phyloP scores from a whole-genome alignment of 495 filamentous ascomycete genomes.

The Immersiella caudata region DNA sequence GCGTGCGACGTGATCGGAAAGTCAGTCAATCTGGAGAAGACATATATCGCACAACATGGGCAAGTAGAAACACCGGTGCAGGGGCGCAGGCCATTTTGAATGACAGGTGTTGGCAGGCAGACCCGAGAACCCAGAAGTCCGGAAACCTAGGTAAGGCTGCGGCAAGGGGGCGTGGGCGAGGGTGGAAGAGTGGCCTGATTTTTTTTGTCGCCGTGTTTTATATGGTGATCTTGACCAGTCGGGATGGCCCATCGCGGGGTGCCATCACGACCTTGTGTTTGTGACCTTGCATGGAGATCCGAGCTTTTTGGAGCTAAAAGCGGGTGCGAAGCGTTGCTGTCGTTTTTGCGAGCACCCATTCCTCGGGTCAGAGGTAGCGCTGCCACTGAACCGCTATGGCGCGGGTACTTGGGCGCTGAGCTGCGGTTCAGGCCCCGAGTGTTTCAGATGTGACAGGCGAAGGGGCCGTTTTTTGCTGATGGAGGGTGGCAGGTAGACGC shows the following conservation, averaged over 20 bases:
- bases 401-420: background rate
- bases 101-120: background rate
- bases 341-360: background rate
- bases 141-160: slow-evolving; percentile 5
- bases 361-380: background rate
- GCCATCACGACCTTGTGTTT: background rate
- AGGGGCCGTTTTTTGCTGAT: slow-evolving; percentile 12
- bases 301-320: background rate
- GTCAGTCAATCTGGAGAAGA: background rate
- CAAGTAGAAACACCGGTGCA: too few relatives aligned
- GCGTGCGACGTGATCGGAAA: background rate
- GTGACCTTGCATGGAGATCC: background rate
- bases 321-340: background rate
- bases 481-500: slow-evolving; percentile 4
- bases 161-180: slow-evolving; percentile 4
- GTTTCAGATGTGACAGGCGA: slow-evolving; percentile 11
- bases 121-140: background rate
- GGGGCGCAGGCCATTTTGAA: background rate
- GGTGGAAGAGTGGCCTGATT: slow-evolving; percentile 14
- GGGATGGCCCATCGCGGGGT: background rate
- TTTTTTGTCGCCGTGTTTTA: slow-evolving; percentile 6
- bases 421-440: background rate
- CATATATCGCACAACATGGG: background rate
- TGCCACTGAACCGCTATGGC: background rate
- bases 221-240: slow-evolving; percentile 8